Evolutionary conservation across 169 alveolate species (phyloP), one percentile per base, ranked within the genome.

Genomic region (Plasmodium inui): DNA sequence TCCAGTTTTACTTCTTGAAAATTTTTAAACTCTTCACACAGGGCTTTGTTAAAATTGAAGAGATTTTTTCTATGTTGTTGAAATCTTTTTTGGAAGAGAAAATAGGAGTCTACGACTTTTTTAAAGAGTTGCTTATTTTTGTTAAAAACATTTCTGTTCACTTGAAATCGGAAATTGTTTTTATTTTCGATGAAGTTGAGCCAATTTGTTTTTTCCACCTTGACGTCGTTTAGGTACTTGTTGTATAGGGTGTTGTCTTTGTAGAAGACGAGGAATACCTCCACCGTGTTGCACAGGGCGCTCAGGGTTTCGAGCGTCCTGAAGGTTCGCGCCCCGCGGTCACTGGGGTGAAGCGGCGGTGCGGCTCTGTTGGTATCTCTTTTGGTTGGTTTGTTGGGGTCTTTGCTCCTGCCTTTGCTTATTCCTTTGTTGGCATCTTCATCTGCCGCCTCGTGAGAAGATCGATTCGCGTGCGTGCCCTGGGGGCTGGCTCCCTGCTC

Each of bases 21-120:
- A 26, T 32, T 82, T 82, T 91, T 91, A 82, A 91, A 91, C 30
- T 91, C 85, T 46, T 91, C 92, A 82, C 95, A 91, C 74, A 91
- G 76, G 1, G 50, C 39, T 76, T 91, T 81, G 22, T 91, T 91
- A 57, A 91, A 91, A 19, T 91, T 67, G 8, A 73, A 17, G 74
- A 91, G 22, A 71, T 91, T 91, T 37, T 91, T 91, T 71, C 80
- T 91, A 37, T 91, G 81, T 81, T 91, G 85, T 50, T 82, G 46
- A 80, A 91, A 82, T 37, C 76, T 91, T 91, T 91, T 81, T 71
- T 91, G 95, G 74, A 91, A 91, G n/a, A 81, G 14, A 67, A 91
- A 91, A 76, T 91, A 91, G 1, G 95, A 80, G 26, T 91, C 73
- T n/a, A 91, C 61, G 3, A 82, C 95, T 32, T 82, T 91, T 32